Conservation (phyloP, 768 basidiomycete genomes). For the Cystobasidium ongulense region DNA sequence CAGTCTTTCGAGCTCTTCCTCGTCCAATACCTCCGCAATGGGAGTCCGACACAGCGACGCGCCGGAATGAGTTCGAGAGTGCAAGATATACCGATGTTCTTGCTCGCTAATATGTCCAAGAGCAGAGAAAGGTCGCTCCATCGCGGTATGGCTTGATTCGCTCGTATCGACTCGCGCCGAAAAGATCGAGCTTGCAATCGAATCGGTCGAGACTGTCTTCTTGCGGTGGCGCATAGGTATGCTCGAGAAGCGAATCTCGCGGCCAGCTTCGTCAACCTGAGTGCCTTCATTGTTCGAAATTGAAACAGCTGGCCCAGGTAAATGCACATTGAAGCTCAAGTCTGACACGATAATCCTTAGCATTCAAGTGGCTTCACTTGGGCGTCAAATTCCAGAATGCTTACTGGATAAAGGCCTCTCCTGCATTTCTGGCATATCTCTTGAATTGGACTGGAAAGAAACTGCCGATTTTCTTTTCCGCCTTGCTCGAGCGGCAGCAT, state of each 20-base stretch:
- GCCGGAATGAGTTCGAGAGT: neutral
- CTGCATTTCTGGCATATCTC: neutral
- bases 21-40: neutral
- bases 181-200: neutral
- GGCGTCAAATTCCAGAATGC: neutral
- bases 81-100: neutral
- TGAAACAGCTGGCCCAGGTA: neutral
- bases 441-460: neutral
- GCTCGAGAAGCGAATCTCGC: neutral
- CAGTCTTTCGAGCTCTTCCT: constrained; percentile 4
- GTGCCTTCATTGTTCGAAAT: neutral
- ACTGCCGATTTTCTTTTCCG: neutral
- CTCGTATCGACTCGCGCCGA: neutral
- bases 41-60: neutral
- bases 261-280: neutral
- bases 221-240: neutral
- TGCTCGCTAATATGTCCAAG: neutral
- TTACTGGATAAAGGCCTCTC: neutral
- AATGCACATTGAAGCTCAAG: neutral
- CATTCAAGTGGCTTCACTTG: neutral
- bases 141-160: neutral
- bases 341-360: neutral
- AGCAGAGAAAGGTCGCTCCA: neutral
- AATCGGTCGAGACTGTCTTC: neutral
- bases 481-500: neutral